Conservation (phyloP, 2,329 filamentous ascomycete genomes). For the Albophoma yamanashiensis region DNA sequence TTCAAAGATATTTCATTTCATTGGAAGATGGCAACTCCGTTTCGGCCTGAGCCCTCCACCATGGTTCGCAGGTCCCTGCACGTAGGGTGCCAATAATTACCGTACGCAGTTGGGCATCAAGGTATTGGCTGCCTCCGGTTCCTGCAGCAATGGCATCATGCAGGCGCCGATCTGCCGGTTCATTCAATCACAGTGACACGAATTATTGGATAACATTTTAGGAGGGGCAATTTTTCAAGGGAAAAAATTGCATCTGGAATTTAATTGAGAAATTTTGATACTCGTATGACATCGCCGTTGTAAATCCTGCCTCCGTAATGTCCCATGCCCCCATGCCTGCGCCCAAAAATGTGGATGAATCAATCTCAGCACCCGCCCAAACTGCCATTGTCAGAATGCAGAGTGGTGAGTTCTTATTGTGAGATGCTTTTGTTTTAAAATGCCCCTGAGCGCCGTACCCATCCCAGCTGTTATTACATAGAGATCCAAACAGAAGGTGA, state of each 20-base stretch:
- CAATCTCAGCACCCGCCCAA: background rate
- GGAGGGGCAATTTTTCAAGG: background rate
- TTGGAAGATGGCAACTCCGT: background rate
- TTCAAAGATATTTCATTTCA: background rate
- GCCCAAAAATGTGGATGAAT: background rate
- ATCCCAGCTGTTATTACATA: background rate
- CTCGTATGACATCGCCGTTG: background rate
- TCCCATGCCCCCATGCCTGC: background rate
- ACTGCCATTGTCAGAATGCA: background rate
- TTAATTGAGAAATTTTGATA: background rate
- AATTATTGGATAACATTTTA: background rate
- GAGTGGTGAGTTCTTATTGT: background rate
- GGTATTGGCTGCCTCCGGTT: background rate
- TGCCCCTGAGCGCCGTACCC: background rate
- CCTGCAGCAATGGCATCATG: background rate
- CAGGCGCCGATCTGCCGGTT: background rate
- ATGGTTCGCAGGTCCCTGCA: slow-evolving; percentile 1
- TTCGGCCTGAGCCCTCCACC: background rate
- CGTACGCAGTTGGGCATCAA: background rate
- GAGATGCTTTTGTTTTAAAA: background rate
- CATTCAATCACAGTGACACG: background rate
- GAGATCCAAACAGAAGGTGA: background rate
- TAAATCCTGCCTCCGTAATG: background rate
- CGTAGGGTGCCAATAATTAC: background rate
- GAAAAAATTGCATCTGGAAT: background rate